These are phyloP conservation scores for Lipomyces chichibuensis DNA, from an alignment of 805 yeast species.

Conservation along the genomic window DNA sequence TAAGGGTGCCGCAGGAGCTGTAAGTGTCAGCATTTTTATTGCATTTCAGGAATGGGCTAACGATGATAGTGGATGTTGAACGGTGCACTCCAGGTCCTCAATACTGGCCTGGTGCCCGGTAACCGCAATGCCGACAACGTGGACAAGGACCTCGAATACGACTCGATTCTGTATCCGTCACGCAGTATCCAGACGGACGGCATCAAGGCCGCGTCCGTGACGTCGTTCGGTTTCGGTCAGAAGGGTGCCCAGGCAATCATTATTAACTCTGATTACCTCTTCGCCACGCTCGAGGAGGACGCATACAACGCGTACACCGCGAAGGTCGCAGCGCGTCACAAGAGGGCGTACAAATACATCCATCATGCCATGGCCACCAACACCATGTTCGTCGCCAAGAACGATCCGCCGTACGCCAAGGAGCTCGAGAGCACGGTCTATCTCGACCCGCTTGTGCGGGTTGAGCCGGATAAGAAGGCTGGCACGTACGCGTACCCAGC, in stretches of 20 bases:
- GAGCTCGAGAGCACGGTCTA: conserved; percentile 88
- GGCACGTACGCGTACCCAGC: conserved; percentile 30
- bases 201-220: conserved; percentile 92
- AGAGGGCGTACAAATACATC: conserved; percentile 89
- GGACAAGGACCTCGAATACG: conserved; percentile 80
- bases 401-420: conserved; percentile 86
- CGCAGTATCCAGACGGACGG: conserved; percentile 94
- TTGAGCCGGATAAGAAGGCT: conserved; percentile 48
- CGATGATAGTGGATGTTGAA: conserved; percentile 83
- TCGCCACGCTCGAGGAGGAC: conserved; percentile 71
- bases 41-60: conserved; percentile 4
- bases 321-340: conserved; percentile 80
- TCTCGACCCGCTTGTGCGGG: conserved; percentile 93
- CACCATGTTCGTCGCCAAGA: conserved; percentile 90
- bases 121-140: conserved; percentile 98
- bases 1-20: conserved; percentile 99
- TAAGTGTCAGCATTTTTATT: conserved; percentile 12
- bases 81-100: conserved; percentile 92
- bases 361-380: conserved; percentile 92
- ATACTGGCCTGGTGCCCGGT: conserved; percentile 95
- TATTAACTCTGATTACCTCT: conserved; percentile 91
- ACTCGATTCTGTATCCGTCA: conserved; percentile 91
- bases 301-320: conserved; percentile 71
- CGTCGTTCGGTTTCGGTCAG: conserved; percentile 99
- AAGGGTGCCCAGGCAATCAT: conserved; percentile 97